Conservation (phyloP, 1,284 basidiomycete species). For the Gomphus sp. region DNA sequence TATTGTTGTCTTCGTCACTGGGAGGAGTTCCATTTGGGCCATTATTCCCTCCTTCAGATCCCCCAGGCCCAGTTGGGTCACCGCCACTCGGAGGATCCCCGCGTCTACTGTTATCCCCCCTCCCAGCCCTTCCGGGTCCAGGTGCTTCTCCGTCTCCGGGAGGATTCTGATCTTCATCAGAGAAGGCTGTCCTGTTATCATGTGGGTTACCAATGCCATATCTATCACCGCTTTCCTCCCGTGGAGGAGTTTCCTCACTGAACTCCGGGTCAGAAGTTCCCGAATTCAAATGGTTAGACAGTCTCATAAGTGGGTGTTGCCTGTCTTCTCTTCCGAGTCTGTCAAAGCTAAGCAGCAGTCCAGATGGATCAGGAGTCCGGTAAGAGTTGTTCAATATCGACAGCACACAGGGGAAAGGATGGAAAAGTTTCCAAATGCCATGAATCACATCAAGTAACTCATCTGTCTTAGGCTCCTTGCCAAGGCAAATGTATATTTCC, state of each 20-base stretch:
- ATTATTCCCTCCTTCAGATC: neutral
- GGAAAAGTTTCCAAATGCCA: neutral
- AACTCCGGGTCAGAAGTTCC: neutral
- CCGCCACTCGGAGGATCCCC: no score
- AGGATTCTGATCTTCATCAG: neutral
- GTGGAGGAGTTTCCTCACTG: neutral
- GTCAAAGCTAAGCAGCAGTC: neutral
- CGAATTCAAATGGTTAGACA: neutral
- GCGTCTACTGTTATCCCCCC: no score
- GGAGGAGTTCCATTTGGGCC: no score
- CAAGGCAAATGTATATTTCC: neutral
- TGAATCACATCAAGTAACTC: neutral
- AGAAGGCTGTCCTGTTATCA: neutral
- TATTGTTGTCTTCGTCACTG: neutral
- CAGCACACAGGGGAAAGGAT: neutral
- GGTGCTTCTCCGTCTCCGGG: no score
- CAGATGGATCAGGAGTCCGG: neutral
- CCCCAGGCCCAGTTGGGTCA: no score
- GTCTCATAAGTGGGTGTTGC: neutral
- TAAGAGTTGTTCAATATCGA: neutral
- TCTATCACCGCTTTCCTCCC: neutral
- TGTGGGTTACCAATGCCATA: neutral
- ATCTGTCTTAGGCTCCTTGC: neutral
- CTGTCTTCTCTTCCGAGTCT: neutral
- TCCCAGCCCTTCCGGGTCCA: no score